Percentiles rank a stretch among this genome's conserved stretches.
Conservation (phyloP, 306 rosid species). For the Astragalus glycyphyllos region DNA sequence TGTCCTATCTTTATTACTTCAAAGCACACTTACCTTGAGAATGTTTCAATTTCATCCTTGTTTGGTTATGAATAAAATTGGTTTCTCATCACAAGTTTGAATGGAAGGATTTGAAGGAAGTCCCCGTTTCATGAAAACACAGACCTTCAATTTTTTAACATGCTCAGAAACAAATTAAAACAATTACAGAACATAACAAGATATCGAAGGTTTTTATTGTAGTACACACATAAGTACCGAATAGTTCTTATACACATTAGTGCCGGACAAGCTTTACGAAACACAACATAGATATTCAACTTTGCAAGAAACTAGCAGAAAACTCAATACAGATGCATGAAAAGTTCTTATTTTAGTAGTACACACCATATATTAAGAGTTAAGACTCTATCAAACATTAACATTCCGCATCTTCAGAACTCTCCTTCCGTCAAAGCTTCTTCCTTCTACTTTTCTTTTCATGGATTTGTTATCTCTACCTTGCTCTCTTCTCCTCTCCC, state of each 20-base stretch:
- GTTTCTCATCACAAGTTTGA: not conserved
- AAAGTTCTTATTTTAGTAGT: constrained; percentile 3
- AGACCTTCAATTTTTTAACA: not conserved
- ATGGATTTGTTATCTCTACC: not conserved
- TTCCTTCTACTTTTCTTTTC: not conserved
- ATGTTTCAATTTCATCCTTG: too few relatives aligned
- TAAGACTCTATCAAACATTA: constrained; percentile 22
- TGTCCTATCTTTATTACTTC: too few relatives aligned
- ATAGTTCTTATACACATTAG: constrained; percentile 31
- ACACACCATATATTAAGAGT: not conserved
- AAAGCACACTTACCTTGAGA: too few relatives aligned
- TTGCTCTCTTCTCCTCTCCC: constrained; percentile 17
- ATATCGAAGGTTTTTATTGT: constrained; percentile 13
- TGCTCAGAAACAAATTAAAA: not conserved
- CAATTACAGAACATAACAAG: not conserved
- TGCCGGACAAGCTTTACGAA: not conserved
- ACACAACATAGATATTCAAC: constrained; percentile 9
- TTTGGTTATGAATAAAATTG: too few relatives aligned
- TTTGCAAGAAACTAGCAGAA: not conserved
- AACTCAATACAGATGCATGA: not conserved
- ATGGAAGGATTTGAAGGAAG: too few relatives aligned
- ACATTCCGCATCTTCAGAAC: constrained; percentile 29
- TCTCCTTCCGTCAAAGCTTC: constrained; percentile 42
- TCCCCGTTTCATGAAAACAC: not conserved
- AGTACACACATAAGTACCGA: constrained; percentile 22